A percentile compares a stretch with the other conserved stretches of the same genome.
phyloP scores from a whole-genome alignment of 495 filamentous ascomycete genomes.

The Friedmanniomyces endolithicus region DNA sequence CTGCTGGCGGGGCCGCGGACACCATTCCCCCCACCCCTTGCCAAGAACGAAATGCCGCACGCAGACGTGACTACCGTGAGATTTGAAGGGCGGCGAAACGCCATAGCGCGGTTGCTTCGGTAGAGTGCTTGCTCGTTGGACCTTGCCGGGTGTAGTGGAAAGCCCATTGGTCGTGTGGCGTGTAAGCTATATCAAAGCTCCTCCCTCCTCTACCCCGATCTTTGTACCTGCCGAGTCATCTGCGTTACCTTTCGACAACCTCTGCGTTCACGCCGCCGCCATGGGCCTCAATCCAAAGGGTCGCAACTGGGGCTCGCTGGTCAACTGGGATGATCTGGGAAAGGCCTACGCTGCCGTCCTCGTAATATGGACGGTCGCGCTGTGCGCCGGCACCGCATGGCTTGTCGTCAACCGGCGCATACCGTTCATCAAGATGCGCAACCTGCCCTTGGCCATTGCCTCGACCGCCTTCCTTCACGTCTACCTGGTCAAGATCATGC shows the following conservation, averaged over 20 bases:
- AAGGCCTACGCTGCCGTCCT: conserved; percentile 35
- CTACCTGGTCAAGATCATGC: conserved; percentile 48
- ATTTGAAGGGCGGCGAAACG: background rate
- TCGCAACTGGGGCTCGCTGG: conserved; percentile 4
- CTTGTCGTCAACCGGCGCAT: conserved; percentile 43
- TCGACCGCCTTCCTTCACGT: conserved; percentile 51
- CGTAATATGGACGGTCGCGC: conserved; percentile 43
- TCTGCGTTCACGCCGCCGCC: background rate
- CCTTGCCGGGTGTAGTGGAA: background rate
- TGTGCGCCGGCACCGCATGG: conserved; percentile 41
- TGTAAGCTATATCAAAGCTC: background rate
- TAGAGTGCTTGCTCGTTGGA: background rate
- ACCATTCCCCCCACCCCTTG: background rate
- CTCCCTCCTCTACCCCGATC: background rate
- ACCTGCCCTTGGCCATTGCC: conserved; percentile 44
- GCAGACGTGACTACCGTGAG: no score
- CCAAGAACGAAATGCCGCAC: background rate
- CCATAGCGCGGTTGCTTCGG: background rate
- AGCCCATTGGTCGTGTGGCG: background rate
- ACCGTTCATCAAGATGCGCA: conserved; percentile 52
- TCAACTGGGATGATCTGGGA: conserved; percentile 33
- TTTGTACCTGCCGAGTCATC: no score
- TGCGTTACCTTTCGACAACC: background rate
- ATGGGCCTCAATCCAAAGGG: conserved; percentile 7
- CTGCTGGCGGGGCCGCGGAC: no score